phyloP scores from a whole-genome alignment of 2,329 filamentous ascomycete species.

The Cladosporium sp. region DNA sequence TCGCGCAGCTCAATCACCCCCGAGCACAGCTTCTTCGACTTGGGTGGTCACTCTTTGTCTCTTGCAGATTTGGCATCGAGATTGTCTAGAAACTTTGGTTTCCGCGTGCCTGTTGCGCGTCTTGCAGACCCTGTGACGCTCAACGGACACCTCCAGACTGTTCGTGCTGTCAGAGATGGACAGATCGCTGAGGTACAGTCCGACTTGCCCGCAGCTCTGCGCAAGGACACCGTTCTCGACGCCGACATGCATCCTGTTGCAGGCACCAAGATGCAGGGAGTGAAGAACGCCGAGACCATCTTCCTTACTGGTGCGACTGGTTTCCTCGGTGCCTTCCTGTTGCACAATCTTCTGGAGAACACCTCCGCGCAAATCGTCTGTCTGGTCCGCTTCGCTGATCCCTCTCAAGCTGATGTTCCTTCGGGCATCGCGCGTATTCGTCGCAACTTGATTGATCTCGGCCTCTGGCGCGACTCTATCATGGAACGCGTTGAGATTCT shows the following conservation, averaged over 20 bases:
- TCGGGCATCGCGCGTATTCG: constrained; percentile 69
- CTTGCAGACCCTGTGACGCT: constrained; percentile 70
- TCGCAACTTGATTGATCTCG: constrained; percentile 71
- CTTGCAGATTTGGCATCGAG: constrained; percentile 73
- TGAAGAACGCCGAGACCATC: constrained; percentile 64
- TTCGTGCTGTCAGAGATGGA: constrained; percentile 67
- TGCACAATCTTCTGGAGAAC: constrained; percentile 63
- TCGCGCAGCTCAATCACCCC: constrained; percentile 58
- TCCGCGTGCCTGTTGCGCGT: constrained; percentile 66
- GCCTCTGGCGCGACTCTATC: constrained; percentile 71
- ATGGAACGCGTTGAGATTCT: constrained; percentile 74
- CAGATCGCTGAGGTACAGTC: constrained; percentile 71
- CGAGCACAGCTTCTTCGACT: constrained; percentile 75
- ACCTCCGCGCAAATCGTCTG: constrained; percentile 68
- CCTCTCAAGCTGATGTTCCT: constrained; percentile 59
- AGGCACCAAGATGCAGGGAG: constrained; percentile 49
- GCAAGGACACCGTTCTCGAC: constrained; percentile 62
- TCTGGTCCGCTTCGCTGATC: constrained; percentile 68
- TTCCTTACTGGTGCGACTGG: constrained; percentile 72
- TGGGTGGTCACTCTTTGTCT: constrained; percentile 73
- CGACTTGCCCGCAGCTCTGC: constrained; percentile 66
- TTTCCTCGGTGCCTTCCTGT: constrained; percentile 70
- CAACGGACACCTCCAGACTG: constrained; percentile 66
- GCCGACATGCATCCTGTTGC: constrained; percentile 61
- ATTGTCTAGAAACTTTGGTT: constrained; percentile 65